These are phyloP conservation scores for Spathaspora boniae DNA, from an alignment of 805 yeast genomes.

Conservation along the genomic window DNA sequence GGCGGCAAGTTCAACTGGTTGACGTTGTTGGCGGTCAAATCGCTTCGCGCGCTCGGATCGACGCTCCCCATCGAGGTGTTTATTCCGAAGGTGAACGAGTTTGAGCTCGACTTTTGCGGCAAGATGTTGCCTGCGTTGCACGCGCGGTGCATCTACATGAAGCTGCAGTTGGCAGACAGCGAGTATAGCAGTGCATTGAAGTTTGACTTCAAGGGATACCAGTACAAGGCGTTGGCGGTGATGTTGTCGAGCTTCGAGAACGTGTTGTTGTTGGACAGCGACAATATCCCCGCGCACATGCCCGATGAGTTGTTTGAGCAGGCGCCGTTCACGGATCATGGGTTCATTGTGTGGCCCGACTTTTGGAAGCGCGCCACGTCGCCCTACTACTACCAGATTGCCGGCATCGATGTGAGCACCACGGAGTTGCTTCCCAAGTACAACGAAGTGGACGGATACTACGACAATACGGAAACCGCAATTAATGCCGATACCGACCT, in stretches of 20 bases:
- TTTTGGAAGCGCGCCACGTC: slow-evolving; percentile 84
- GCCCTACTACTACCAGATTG: slow-evolving; percentile 68
- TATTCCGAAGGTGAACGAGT: slow-evolving; percentile 67
- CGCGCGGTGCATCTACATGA: slow-evolving; percentile 38
- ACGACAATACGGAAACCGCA: slow-evolving; percentile 4
- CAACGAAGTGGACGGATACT: slow-evolving; percentile 25
- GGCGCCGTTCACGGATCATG: slow-evolving; percentile 52
- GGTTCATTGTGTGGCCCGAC: slow-evolving; percentile 79
- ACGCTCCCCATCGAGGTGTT: slow-evolving; percentile 77
- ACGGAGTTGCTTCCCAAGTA: slow-evolving; percentile 29
- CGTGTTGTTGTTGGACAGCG: slow-evolving; percentile 71
- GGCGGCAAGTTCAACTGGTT: slow-evolving; percentile 79
- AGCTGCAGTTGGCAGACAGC: slow-evolving; percentile 22
- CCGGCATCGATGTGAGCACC: slow-evolving; percentile 42
- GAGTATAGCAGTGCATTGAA: slow-evolving; percentile 18
- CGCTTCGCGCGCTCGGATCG: slow-evolving; percentile 64
- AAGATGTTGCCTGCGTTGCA: slow-evolving; percentile 35
- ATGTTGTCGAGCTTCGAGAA: slow-evolving; percentile 57
- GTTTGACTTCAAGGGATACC: slow-evolving; percentile 43
- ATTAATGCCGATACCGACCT: slow-evolving; percentile 9
- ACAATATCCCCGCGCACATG: slow-evolving; percentile 64
- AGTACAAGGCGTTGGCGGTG: slow-evolving; percentile 41
- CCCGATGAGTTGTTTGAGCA: slow-evolving; percentile 58
- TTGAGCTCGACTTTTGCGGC: slow-evolving; percentile 58
- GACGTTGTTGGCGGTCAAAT: slow-evolving; percentile 60